These are phyloP conservation scores for Mycena latifolia DNA, from an alignment of 768 basidiomycete genomes.

Conservation along the genomic window DNA sequence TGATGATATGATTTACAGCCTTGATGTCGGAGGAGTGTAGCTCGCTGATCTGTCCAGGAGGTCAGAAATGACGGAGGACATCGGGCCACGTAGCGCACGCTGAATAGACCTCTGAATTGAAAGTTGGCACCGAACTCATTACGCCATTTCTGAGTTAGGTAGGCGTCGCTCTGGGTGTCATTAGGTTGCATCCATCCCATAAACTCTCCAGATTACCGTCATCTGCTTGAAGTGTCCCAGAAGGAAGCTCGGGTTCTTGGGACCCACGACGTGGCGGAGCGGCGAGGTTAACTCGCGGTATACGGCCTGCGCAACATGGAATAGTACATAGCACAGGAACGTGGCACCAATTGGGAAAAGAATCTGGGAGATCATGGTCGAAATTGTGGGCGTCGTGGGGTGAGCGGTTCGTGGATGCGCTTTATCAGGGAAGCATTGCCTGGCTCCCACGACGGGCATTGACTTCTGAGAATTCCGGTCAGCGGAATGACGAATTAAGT, in stretches of 20 bases:
- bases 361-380: background rate
- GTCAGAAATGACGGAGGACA: background rate
- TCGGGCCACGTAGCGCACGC: background rate
- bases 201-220: background rate
- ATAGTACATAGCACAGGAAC: constrained; percentile 28
- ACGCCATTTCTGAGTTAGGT: background rate
- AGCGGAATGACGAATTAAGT: too few relatives aligned
- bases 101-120: constrained; percentile 3
- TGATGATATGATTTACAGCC: constrained; percentile 61
- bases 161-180: background rate
- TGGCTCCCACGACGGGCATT: too few relatives aligned
- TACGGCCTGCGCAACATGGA: constrained; percentile 33
- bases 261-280: constrained; percentile 49
- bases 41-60: constrained; percentile 41
- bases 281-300: constrained; percentile 38
- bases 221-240: constrained; percentile 40
- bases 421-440: too few relatives aligned
- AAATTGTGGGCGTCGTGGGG: too few relatives aligned
- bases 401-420: too few relatives aligned
- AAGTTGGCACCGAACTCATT: background rate
- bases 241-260: constrained; percentile 46
- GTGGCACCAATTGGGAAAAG: constrained; percentile 6
- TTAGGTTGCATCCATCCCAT: too few relatives aligned
- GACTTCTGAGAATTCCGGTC: too few relatives aligned
- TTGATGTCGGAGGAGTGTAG: constrained; percentile 60